These are phyloP conservation scores for Zasmidium cellare DNA, from an alignment of 2,329 filamentous ascomycete genomes.

Conservation along the genomic window DNA sequence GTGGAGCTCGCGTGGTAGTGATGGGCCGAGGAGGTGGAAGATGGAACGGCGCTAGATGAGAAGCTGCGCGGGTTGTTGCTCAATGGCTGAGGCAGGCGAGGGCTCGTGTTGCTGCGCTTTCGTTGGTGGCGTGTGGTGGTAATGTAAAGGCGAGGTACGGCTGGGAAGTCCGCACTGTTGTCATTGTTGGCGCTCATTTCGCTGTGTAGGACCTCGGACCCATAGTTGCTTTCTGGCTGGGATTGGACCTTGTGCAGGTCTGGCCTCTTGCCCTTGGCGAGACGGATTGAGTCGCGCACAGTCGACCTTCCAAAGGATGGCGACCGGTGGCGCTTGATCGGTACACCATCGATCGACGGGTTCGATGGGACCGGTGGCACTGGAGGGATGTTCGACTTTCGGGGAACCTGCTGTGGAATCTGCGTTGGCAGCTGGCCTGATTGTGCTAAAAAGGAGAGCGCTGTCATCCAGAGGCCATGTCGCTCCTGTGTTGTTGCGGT, in stretches of 20 bases:
- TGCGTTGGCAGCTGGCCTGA: slow-evolving; percentile 55
- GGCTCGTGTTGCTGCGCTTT: slow-evolving; percentile 86
- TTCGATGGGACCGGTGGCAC: slow-evolving; percentile 30
- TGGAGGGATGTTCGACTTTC: slow-evolving; percentile 9
- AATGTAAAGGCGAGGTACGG: slow-evolving; percentile 69
- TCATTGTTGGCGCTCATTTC: slow-evolving; percentile 42
- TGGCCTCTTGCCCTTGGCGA: slow-evolving; percentile 68
- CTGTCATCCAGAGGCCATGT: slow-evolving; percentile 93
- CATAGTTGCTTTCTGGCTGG: slow-evolving; percentile 15
- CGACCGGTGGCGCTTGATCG: slow-evolving; percentile 31
- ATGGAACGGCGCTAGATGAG: slow-evolving; percentile 53
- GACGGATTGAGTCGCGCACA: slow-evolving; percentile 84
- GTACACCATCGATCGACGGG: slow-evolving; percentile 25
- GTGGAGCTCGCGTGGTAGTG: slow-evolving; percentile 17
- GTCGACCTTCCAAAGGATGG: slow-evolving; percentile 47
- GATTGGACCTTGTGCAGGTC: slow-evolving; percentile 20
- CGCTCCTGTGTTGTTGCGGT: slow-evolving; percentile 80
- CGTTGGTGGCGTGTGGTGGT: slow-evolving; percentile 65
- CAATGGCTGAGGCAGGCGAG: slow-evolving; percentile 65
- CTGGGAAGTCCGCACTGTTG: slow-evolving; percentile 69
- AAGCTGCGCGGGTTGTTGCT: slow-evolving; percentile 73
- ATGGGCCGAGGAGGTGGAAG: slow-evolving; percentile 32
- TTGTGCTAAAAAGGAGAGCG: slow-evolving; percentile 90
- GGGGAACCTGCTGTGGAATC: slow-evolving; percentile 30
- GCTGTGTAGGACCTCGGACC: slow-evolving; percentile 1